phyloP scores from a whole-genome alignment of 768 basidiomycete species.

The Kwoniella heveanensis region DNA sequence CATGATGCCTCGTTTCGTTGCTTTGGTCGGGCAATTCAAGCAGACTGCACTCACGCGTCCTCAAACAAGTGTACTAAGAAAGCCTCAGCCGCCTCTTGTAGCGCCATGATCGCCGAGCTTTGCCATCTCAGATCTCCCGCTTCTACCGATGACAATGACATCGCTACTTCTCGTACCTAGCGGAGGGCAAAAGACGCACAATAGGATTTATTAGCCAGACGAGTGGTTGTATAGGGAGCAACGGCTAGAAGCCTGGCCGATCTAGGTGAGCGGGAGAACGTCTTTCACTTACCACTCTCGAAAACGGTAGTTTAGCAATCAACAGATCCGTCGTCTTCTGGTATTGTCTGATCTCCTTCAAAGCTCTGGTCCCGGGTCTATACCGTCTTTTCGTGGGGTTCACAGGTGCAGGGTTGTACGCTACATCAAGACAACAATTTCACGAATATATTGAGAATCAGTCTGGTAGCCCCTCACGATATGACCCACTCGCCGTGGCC shows the following conservation, averaged over 20 bases:
- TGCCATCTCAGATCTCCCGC: conserved; percentile 83
- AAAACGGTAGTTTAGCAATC: conserved; percentile 84
- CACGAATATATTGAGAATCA: neutral
- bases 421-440: conserved; percentile 1
- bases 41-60: conserved; percentile 76
- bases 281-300: conserved; percentile 78
- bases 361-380: conserved; percentile 84
- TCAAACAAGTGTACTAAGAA: conserved; percentile 91
- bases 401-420: conserved; percentile 18
- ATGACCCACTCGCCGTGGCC: too few species aligned
- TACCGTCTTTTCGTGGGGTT: conserved; percentile 65
- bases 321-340: conserved; percentile 90
- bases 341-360: conserved; percentile 91
- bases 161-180: conserved; percentile 91
- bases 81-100: conserved; percentile 83
- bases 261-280: too few species aligned
- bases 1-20: too few species aligned
- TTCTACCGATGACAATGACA: conserved; percentile 76
- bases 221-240: too few species aligned
- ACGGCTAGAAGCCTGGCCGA: too few species aligned
- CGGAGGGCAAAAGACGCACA: neutral
- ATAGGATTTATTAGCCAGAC: too few species aligned
- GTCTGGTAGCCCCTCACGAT: too few species aligned
- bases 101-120: conserved; percentile 83
- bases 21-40: neutral